These are phyloP conservation scores for Funneliformis geosporum DNA, from an alignment of 192 early-diverging fungal genomes.

Conservation along the genomic window DNA sequence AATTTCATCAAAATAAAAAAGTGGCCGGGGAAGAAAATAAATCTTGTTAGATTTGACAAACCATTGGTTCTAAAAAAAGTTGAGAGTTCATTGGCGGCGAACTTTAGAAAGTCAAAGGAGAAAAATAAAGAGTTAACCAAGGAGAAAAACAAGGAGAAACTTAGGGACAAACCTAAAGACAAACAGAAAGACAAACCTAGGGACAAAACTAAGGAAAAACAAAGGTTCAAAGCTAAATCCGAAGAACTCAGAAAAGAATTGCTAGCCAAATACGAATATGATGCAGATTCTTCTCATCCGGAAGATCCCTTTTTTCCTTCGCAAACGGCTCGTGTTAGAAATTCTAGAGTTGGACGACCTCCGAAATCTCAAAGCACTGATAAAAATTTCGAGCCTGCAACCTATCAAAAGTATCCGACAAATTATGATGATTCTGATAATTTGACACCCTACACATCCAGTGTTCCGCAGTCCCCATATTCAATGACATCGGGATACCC, in stretches of 20 bases:
- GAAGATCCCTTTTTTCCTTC: not conserved
- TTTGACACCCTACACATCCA: not conserved
- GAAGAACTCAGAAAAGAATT: not conserved
- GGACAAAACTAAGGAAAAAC: too few relatives aligned
- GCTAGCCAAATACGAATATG: not conserved
- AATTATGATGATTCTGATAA: not conserved
- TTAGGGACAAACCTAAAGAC: not conserved
- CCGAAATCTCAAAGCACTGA: not conserved
- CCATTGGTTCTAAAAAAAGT: slow-evolving; percentile 38
- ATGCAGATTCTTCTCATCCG: not conserved
- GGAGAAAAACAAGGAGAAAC: too few relatives aligned
- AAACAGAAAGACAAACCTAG: not conserved
- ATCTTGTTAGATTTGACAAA: slow-evolving; percentile 41
- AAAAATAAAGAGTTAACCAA: not conserved
- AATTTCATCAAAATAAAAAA: slow-evolving; percentile 62
- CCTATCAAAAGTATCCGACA: not conserved
- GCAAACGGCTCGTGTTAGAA: not conserved
- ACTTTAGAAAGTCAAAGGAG: not conserved
- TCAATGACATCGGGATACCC: not conserved
- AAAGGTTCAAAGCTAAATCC: not conserved
- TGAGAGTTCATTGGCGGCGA: slow-evolving; percentile 36
- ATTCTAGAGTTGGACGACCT: not conserved
- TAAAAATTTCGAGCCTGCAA: not conserved
- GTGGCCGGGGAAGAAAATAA: slow-evolving; percentile 51
- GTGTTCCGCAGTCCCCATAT: not conserved